Evolutionary conservation across 306 rosid genomes (phyloP), one percentile per base, ranked within the genome.

Genomic region (Vigna unguiculata): DNA sequence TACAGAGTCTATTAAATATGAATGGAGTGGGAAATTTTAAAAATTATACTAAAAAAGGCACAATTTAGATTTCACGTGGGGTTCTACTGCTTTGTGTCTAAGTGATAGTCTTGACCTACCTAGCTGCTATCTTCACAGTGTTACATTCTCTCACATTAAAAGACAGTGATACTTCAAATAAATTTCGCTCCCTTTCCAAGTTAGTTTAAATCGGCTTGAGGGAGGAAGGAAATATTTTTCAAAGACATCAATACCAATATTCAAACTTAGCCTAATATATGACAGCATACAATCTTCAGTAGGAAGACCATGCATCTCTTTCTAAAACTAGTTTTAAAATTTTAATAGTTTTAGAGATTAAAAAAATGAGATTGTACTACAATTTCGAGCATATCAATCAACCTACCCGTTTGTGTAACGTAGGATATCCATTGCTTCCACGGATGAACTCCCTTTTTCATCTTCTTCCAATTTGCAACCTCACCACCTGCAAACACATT

Each of bases 381-480:
- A 45, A 45, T 45, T 45, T 45, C 52, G 36, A 32, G 36, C 7
- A 30, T 30, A 30, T 30, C 36, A 4, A 92, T 83, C 90, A 95
- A 82, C 78, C 96, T 85, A n/a, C 98, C 98, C 11, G 77, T 87
- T 87, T 90, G 97, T 13, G 96, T 95, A 41, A 92, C 97, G 53
- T 92, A 93, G 1, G 97, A 88, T 76, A 95, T 87, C 96, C 97
- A 95, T 71, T 95, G 97, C 96, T 85, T 89, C 88, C 90, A 97
- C 49, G 98, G 98, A 69, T 95, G 98, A 40, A 86, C 1, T 10
- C 97, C 98, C 85, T 95, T 95, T 96, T 84, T 92, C 98, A 95
- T 95, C 64, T 83, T 74, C 81, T 12, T 4, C 19, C 30, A 74
- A 79, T 32, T 41, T 62, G 40, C 74, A 68, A 80, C 16, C 13